These are phyloP conservation scores for Epichloe hybrida DNA, from an alignment of 2,329 filamentous ascomycete species.

Conservation along the genomic window DNA sequence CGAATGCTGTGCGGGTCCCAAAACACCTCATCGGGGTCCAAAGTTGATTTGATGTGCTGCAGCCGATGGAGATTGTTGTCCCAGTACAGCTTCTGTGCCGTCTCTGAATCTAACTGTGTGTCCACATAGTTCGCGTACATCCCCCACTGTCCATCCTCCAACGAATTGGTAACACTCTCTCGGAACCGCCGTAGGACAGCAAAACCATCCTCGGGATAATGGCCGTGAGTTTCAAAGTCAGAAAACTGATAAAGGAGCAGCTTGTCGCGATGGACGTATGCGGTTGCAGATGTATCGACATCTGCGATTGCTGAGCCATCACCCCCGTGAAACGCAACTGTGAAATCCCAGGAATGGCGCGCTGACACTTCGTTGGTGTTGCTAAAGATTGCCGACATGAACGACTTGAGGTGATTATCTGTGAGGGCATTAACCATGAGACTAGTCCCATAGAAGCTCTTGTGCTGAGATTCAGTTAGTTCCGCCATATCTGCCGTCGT, in stretches of 20 bases:
- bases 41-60: constrained; percentile 23
- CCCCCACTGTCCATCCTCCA: constrained; percentile 26
- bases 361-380: constrained; percentile 2
- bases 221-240: constrained; percentile 24
- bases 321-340: constrained; percentile 19
- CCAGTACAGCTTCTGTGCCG: constrained; percentile 36
- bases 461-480: neutral
- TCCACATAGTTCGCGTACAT: constrained; percentile 43
- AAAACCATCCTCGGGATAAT: constrained; percentile 27
- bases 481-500: no score
- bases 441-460: neutral
- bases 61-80: constrained; percentile 24
- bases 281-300: constrained; percentile 13
- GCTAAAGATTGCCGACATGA: neutral
- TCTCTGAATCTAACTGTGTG: constrained; percentile 28
- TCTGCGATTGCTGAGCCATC: constrained; percentile 23
- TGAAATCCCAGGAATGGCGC: constrained; percentile 5
- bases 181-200: constrained; percentile 11
- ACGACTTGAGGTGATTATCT: constrained; percentile 8
- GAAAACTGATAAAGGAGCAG: constrained; percentile 38
- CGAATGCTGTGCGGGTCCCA: constrained; percentile 4
- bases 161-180: constrained; percentile 19
- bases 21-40: constrained; percentile 28
- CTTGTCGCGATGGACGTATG: constrained; percentile 28
- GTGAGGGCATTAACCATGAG: constrained; percentile 8